Conservation (phyloP, 495 filamentous ascomycete genomes). For the Penicillium alfredii region DNA sequence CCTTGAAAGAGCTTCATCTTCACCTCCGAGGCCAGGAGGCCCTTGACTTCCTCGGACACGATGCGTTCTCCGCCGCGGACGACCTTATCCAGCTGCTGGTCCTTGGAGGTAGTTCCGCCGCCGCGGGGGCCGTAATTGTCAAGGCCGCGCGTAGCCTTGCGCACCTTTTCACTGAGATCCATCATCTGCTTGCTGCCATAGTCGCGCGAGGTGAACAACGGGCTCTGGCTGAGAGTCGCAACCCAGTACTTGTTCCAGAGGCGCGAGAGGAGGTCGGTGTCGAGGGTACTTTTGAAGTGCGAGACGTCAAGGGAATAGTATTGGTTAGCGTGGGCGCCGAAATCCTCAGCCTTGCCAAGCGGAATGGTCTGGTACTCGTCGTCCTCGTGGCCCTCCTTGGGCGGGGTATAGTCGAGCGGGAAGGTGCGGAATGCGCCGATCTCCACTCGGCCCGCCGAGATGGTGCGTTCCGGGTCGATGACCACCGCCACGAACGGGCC, state of each 20-base stretch:
- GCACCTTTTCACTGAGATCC: slow-evolving; percentile 77
- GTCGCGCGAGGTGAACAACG: slow-evolving; percentile 87
- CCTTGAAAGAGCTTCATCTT: slow-evolving; percentile 81
- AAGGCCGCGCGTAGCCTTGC: slow-evolving; percentile 50
- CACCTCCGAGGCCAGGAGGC: slow-evolving; percentile 72
- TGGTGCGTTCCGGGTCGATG: slow-evolving; percentile 94
- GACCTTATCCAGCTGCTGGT: slow-evolving; percentile 71
- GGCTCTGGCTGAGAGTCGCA: slow-evolving; percentile 90
- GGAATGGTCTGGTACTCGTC: slow-evolving; percentile 65
- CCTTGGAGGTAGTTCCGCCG: slow-evolving; percentile 31
- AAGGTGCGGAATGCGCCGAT: slow-evolving; percentile 96
- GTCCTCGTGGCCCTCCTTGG: slow-evolving; percentile 40
- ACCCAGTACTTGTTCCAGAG: slow-evolving; percentile 99
- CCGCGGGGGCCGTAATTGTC: slow-evolving; percentile 33
- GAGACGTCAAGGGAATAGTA: slow-evolving; percentile 91
- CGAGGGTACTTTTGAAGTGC: slow-evolving; percentile 88
- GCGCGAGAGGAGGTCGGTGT: slow-evolving; percentile 74
- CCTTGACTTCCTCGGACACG: slow-evolving; percentile 78
- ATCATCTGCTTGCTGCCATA: slow-evolving; percentile 88
- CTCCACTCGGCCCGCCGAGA: slow-evolving; percentile 91
- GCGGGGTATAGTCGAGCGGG: slow-evolving; percentile 64
- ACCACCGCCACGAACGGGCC: slow-evolving; percentile 96
- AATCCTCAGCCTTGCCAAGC: slow-evolving; percentile 87
- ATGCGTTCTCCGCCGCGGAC: slow-evolving; percentile 75
- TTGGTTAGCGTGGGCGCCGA: slow-evolving; percentile 80